These are phyloP conservation scores for Aureobasidium sp. DNA, from an alignment of 2,329 filamentous ascomycete species.

Conservation along the genomic window DNA sequence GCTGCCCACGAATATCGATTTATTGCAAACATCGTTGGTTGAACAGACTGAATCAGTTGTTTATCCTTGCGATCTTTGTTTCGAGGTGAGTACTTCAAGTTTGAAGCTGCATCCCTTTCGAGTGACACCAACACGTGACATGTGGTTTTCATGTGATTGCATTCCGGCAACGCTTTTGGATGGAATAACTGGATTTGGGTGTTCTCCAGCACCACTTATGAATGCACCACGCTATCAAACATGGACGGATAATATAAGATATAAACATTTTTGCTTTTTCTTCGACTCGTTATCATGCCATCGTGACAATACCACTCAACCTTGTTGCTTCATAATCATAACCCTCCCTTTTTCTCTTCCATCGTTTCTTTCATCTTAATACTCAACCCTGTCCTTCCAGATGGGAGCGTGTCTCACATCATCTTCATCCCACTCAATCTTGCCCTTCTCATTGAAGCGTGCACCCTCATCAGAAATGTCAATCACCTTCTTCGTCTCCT, in stretches of 20 bases:
- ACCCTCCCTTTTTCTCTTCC: background rate
- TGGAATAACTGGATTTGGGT: too few species aligned
- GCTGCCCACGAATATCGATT: too few species aligned
- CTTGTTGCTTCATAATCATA: background rate
- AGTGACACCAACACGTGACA: background rate
- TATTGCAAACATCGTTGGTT: too few species aligned
- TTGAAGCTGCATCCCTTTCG: background rate
- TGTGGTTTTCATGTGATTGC: background rate
- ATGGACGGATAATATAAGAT: too few species aligned
- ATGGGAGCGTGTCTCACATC: slow-evolving; percentile 33
- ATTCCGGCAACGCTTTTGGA: background rate
- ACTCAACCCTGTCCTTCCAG: slow-evolving; percentile 26
- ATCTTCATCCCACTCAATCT: slow-evolving; percentile 37
- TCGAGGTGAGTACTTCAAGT: background rate
- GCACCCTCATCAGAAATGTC: slow-evolving; percentile 39
- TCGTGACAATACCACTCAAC: background rate
- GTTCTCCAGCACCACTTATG: too few species aligned
- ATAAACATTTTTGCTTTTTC: background rate
- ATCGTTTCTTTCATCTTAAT: background rate
- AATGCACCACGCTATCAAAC: too few species aligned
- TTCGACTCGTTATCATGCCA: background rate
- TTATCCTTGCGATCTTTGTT: background rate
- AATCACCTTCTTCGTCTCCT: slow-evolving; percentile 31
- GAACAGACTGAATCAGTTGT: too few species aligned
- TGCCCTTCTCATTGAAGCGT: slow-evolving; percentile 39